Evolutionary conservation across 768 basidiomycete genomes (phyloP), one percentile per base, ranked within the genome.

Genomic region (Suillus luteus): DNA sequence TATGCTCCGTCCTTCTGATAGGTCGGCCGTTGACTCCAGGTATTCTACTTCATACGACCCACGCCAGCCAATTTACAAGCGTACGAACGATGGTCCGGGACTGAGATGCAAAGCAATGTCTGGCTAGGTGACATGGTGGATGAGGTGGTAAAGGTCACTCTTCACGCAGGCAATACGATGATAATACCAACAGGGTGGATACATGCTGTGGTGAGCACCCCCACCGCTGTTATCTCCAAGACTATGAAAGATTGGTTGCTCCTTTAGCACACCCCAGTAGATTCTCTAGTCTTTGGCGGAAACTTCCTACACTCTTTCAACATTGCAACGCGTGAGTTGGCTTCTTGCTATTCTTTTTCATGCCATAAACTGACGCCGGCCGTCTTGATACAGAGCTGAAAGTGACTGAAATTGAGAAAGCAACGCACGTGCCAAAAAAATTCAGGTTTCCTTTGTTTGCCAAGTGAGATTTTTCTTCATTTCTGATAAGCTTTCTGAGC

Each of bases 111-210:
- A 72, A 88, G 88, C 61, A 86, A 85, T 65, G 84, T 87, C 10
- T 99, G 96, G 96, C 81, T 99, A 5, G 97, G 96, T 6, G 93
- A 96, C 70, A 81, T 93, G 85, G 92, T 89, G 11, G 95, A 97
- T 67, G 91, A 93, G 67, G 97, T 99, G 9, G 85, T 86, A 72
- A 95, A 91, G 73, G 89, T 96, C 11, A 88, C 90, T 65, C 76
- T 96, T 62, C 77, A 79, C 24, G 80, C 83, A 31, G 93, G 93
- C 9, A 93, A 94, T 68, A 95, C 93, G 5, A 92, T 95, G 90
- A 92, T 96, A 55, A 96, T 97, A 60, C 95, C 96, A 1, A 89
- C 94, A 1, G 96, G 96, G 0, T 99, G 96, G 92, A 98, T 99
- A 64, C 96, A 99, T 73, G 94, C 95, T 12, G 96, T 99, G 46